Conservation (phyloP, 352 stramenopile genomes). For the Globisporangium irregulare region DNA sequence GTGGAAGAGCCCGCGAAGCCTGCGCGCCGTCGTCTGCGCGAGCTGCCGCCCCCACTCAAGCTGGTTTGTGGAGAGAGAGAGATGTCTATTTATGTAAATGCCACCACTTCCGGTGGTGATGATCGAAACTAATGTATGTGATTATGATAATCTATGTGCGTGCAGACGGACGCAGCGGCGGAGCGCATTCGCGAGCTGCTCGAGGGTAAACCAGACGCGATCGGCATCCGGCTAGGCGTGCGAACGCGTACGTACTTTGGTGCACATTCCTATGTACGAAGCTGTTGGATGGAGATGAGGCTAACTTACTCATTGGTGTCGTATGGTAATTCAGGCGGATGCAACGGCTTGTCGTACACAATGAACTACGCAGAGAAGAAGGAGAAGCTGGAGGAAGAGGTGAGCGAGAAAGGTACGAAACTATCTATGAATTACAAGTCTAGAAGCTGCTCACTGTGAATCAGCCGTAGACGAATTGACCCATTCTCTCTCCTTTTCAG, state of each 20-base stretch:
- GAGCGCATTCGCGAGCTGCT: slow-evolving; percentile 87
- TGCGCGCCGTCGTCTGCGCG: slow-evolving; percentile 51
- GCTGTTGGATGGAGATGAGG: background rate
- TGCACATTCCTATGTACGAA: background rate
- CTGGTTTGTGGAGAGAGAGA: slow-evolving; percentile 34
- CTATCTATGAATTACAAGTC: background rate
- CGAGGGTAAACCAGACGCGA: slow-evolving; percentile 76
- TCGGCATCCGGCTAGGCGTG: slow-evolving; percentile 96
- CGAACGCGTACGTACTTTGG: slow-evolving; percentile 78
- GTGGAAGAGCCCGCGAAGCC: slow-evolving; percentile 28
- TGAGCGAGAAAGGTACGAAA: slow-evolving; percentile 76
- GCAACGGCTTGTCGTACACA: slow-evolving; percentile 98
- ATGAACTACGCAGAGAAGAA: slow-evolving; percentile 98
- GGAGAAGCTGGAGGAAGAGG: slow-evolving; percentile 93
- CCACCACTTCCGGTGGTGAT: background rate
- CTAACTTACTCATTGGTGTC: background rate
- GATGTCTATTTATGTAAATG: slow-evolving; percentile 1
- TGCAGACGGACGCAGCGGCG: slow-evolving; percentile 84
- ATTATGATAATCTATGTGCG: background rate
- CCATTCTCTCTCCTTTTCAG: slow-evolving; percentile 22
- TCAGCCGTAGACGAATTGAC: slow-evolving; percentile 4
- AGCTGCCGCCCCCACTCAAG: slow-evolving; percentile 74
- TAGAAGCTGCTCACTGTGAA: background rate
- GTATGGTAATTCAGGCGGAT: slow-evolving; percentile 74
- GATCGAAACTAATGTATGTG: background rate